Percentiles rank a stretch among this genome's conserved stretches.
phyloP scores from a whole-genome alignment of 805 yeast species.

The Dipodascopsis uninucleata region DNA sequence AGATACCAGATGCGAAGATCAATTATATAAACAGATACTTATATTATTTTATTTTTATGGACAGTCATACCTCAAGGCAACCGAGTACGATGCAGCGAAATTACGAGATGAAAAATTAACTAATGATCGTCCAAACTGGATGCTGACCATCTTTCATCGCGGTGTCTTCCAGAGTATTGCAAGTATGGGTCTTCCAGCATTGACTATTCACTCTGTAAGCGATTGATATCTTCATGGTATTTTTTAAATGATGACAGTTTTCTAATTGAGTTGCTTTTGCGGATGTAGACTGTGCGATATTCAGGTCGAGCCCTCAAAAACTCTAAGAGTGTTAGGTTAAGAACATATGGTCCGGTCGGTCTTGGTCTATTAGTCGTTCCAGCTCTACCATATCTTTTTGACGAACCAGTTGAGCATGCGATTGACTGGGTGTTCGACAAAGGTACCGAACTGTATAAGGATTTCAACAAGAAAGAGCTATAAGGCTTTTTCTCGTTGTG shows the following conservation, averaged over 20 bases:
- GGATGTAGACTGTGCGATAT: slow-evolving; percentile 50
- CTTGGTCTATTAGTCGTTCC: slow-evolving; percentile 76
- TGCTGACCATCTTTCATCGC: slow-evolving; percentile 58
- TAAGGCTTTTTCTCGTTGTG: slow-evolving; percentile 8
- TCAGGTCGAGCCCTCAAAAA: slow-evolving; percentile 61
- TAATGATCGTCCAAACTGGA: slow-evolving; percentile 52
- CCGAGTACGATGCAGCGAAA: slow-evolving; percentile 41
- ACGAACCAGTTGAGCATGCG: slow-evolving; percentile 74
- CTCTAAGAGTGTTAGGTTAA: slow-evolving; percentile 45
- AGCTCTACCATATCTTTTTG: slow-evolving; percentile 69
- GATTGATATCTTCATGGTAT: too few species aligned
- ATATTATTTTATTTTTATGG: neutral
- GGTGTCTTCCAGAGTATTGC: slow-evolving; percentile 80
- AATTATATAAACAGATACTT: neutral
- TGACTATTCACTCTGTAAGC: slow-evolving; percentile 63
- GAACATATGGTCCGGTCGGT: slow-evolving; percentile 73
- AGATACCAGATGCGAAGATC: too few species aligned
- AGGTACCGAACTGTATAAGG: slow-evolving; percentile 22
- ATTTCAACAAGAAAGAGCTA: slow-evolving; percentile 18
- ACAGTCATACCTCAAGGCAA: slow-evolving; percentile 19
- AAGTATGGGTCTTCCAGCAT: slow-evolving; percentile 82
- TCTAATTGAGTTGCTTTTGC: too few species aligned
- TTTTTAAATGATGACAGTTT: too few species aligned
- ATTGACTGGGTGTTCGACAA: slow-evolving; percentile 56
- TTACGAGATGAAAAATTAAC: slow-evolving; percentile 61